Evolutionary conservation across 2,329 filamentous ascomycete species (phyloP), one percentile per base, ranked within the genome.

Genomic region (Nemania serpens): DNA sequence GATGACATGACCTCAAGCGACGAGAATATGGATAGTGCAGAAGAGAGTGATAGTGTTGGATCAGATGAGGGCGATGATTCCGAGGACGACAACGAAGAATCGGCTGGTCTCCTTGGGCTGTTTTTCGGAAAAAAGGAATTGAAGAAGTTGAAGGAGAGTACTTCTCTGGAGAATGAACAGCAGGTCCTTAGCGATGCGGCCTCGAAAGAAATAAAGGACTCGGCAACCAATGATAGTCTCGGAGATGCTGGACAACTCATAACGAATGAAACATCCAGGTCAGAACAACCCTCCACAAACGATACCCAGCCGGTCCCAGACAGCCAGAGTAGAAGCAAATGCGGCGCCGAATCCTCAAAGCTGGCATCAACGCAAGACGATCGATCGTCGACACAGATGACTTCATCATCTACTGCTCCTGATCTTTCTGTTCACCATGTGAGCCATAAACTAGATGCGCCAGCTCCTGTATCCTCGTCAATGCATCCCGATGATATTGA

Each of bases 1-100:
- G 86, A 88, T 61, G 86, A 88, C 58, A 75, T 87, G 66, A 85
- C 84, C 2, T 86, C 85, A 2, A 84, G 81, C 29, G 84, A 88
- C 29, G 72, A 70, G 5, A 69, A 71, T 46, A 78, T 79, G 70
- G 78, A 81, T 17, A 80, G 77, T 47, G 78, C 76, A 34, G 79
- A 76, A 5, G 78, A 78, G 3, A 74, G 75, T 29, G 73, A 74
- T n/a, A 41, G 33, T 48, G 49, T 12, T 12, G n/a, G 33, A 7
- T 73, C 75, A 1, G 75, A 74, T 1, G 78, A 78, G 2, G 75
- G 74, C 1, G 78, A 78, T n/a, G 78, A 77, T 2, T 79, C 81
- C 10, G 81, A 81, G 5, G 80, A 74, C 22, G 74, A 74, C 20
- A 74, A 75, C 25, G 76, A 77, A 42, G 75, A 78, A 22, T 75